Percentiles rank a stretch among this genome's conserved stretches.
phyloP scores from a whole-genome alignment of 177 flowering plant species.

The Vitis hybrid region DNA sequence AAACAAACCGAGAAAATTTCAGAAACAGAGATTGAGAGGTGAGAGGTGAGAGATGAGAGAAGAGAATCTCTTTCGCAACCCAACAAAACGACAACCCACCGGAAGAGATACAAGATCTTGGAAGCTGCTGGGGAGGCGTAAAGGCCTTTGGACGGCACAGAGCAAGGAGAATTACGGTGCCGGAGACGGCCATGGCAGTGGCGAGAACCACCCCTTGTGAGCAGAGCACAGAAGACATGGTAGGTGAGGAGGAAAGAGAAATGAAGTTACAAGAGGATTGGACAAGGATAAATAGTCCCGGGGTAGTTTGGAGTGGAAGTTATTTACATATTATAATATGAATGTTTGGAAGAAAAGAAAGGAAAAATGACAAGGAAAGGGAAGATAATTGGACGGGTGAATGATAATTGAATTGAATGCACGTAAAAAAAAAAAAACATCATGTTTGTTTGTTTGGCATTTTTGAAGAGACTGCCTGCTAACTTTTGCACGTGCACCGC shows the following conservation, averaged over 20 bases:
- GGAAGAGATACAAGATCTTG: slow-evolving; percentile 56
- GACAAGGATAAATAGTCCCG: too few relatives aligned
- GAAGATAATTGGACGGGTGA: not conserved
- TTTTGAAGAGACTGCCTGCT: too few relatives aligned
- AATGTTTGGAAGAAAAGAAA: too few relatives aligned
- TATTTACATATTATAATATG: too few relatives aligned
- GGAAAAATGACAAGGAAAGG: not conserved
- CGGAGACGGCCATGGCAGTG: slow-evolving; percentile 72
- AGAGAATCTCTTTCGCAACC: not conserved
- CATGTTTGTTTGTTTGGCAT: not conserved
- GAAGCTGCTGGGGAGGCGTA: slow-evolving; percentile 18
- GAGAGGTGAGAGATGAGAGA: not conserved
- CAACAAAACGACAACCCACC: slow-evolving; percentile 24
- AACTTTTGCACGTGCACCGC: too few relatives aligned
- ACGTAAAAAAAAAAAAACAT: not conserved
- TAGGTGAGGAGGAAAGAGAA: not conserved
- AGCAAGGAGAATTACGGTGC: slow-evolving; percentile 54
- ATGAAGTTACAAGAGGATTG: too few relatives aligned
- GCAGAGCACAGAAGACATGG: slow-evolving; percentile 48
- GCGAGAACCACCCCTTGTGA: slow-evolving; percentile 62
- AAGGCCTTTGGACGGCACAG: slow-evolving; percentile 48
- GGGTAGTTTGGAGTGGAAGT: too few relatives aligned
- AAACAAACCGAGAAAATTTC: not conserved
- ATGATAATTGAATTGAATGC: slow-evolving; percentile 2
- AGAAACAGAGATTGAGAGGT: not conserved